Evolutionary conservation across 1,284 basidiomycete genomes (phyloP), one percentile per base, ranked within the genome.

Genomic region (Vanrija sp.): DNA sequence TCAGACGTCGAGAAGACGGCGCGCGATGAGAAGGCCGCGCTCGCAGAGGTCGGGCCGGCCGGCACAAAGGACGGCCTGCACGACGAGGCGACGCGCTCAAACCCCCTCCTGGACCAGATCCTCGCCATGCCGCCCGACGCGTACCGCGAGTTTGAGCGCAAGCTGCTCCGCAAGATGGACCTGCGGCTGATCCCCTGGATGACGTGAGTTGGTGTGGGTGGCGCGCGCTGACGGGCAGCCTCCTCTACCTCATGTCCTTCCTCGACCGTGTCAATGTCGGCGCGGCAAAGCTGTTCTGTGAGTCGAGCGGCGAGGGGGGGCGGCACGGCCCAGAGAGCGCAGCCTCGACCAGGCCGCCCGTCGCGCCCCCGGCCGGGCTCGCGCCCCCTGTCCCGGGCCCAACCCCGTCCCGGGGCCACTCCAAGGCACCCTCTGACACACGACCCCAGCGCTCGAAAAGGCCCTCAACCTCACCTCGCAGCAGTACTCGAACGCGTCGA

Each of bases 211-310:
- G 20, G 16, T 37, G 14, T 7, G 24, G 12, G 12, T 24, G 16
- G 42, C n/a, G 15, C 3, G 20, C 20, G 42, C 43, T 51, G 39
- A 22, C 46, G 2, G 10, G n/a, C 47, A 66, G 62, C 4, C 59
- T 67, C 14, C 62, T 70, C n/a, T 68, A 66, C 54, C 62, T 66
- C 15, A 67, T 71, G 59, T 74, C 71, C 2, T 78, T 78, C 69
- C 64, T 79, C 20, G 78, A 79, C 59, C 73, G 77, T 23, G 73
- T 76, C 38, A 77, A 76, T 46, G 72, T 77, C 53, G 76, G 77
- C 36, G 71, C 71, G 9, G 75, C 72, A 18, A 64, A 68, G 37
- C 63, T 75, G 18, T 48, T 27, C 38, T 25, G 47, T 41, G 20
- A 18, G 38, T 41, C 7, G 38, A n/a, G 37, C 18, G 15, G 25